phyloP scores from a whole-genome alignment of 208 protist genomes.

The Phytomonas serpens region DNA sequence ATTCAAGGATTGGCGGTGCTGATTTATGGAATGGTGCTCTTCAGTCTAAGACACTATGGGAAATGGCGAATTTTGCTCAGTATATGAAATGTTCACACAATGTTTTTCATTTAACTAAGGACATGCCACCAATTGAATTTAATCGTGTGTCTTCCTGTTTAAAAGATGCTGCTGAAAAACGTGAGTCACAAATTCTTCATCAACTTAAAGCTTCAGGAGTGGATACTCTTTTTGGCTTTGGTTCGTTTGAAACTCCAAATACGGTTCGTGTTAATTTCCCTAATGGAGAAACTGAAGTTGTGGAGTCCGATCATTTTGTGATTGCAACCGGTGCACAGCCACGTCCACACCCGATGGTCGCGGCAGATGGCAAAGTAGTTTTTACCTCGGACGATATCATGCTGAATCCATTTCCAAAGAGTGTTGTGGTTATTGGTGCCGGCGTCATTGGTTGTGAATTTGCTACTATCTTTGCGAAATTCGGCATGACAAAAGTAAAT shows the following conservation, averaged over 20 bases:
- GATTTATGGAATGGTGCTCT: constrained; percentile 88
- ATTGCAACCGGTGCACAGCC: constrained; percentile 78
- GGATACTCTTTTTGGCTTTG: constrained; percentile 36
- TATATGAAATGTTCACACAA: constrained; percentile 30
- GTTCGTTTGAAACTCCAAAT: constrained; percentile 46
- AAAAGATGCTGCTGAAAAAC: constrained; percentile 40
- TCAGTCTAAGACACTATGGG: constrained; percentile 87
- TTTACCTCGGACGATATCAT: constrained; percentile 90
- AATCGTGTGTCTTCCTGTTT: constrained; percentile 56
- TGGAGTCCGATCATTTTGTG: constrained; percentile 84
- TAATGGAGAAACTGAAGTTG: constrained; percentile 26
- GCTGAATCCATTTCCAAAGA: constrained; percentile 74
- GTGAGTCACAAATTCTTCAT: constrained; percentile 61
- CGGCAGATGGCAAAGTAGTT: constrained; percentile 72
- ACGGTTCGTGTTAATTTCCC: constrained; percentile 15
- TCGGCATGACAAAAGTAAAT: constrained; percentile 77
- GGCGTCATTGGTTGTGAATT: constrained; percentile 92
- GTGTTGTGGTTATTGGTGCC: constrained; percentile 86
- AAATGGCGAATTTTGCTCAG: constrained; percentile 82
- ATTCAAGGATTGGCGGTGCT: constrained; percentile 65
- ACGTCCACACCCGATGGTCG: constrained; percentile 55
- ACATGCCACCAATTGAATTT: constrained; percentile 49
- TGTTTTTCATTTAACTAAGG: constrained; percentile 26
- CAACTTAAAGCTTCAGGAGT: constrained; percentile 43
- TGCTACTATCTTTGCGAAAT: constrained; percentile 87